A percentile compares a stretch with the other conserved stretches of the same genome.
Evolutionary conservation across 345 rosid species (phyloP).

Genomic region (Passiflora organensis): DNA sequence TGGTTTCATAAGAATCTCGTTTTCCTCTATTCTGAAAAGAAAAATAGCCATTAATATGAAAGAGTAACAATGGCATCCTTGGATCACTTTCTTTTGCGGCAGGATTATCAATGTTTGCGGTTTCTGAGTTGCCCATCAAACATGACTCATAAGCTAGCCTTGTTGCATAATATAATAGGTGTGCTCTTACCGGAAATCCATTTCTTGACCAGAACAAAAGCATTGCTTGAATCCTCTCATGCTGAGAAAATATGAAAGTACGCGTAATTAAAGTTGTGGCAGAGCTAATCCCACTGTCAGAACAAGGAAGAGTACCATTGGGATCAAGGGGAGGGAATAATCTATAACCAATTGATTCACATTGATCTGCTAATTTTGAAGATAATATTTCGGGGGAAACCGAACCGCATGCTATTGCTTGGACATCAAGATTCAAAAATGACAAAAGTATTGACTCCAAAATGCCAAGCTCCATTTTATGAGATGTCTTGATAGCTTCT

Average conservation of each 20-base stretch:
- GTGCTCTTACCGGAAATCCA: slow-evolving; percentile 40
- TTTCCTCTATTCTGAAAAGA: slow-evolving; percentile 21
- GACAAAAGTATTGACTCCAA: slow-evolving; percentile 38
- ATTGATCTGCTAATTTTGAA: slow-evolving; percentile 26
- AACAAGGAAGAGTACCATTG: slow-evolving; percentile 9
- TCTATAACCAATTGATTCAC: slow-evolving; percentile 29
- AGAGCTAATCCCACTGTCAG: slow-evolving; percentile 32
- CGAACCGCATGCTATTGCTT: slow-evolving; percentile 7
- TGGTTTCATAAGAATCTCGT: slow-evolving; percentile 12
- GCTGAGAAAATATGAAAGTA: slow-evolving; percentile 31
- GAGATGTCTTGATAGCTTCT: slow-evolving; percentile 20
- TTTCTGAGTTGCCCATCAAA: slow-evolving; percentile 17
- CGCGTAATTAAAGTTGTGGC: slow-evolving; percentile 35
- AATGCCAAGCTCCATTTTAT: slow-evolving; percentile 17
- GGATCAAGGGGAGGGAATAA: slow-evolving; percentile 32
- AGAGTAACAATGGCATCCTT: slow-evolving; percentile 24
- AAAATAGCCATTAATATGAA: slow-evolving; percentile 39
- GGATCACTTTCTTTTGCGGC: slow-evolving; percentile 14
- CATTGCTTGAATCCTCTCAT: slow-evolving; percentile 29
- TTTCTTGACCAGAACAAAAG: slow-evolving; percentile 39
- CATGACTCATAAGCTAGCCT: slow-evolving; percentile 43
- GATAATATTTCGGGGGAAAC: slow-evolving; percentile 24
- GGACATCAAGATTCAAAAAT: slow-evolving; percentile 20
- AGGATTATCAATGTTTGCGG: slow-evolving; percentile 11
- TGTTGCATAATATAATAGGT: slow-evolving; percentile 34